phyloP scores from a whole-genome alignment of 257 asterid genomes.

The Phtheirospermum japonicum region DNA sequence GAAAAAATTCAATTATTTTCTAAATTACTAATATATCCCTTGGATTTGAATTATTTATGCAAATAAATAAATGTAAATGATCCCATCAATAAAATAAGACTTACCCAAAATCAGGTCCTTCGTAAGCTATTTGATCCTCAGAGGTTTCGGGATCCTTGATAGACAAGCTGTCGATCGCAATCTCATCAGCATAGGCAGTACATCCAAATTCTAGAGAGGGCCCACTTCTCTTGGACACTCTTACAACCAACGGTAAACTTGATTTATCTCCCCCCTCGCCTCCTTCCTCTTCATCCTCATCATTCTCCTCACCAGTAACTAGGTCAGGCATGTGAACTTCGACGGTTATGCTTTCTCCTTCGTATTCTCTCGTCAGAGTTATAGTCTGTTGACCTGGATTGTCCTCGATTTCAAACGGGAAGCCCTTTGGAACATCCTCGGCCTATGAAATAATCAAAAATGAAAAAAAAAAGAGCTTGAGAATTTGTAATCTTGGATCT shows the following conservation, averaged over 20 bases:
- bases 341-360: slow-evolving; percentile 61
- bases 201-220: slow-evolving; percentile 69
- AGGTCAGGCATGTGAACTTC: slow-evolving; percentile 81
- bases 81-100: slow-evolving; percentile 24
- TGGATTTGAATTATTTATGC: too few relatives aligned
- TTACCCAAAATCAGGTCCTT: slow-evolving; percentile 85
- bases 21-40: too few relatives aligned
- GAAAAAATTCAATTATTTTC: too few relatives aligned
- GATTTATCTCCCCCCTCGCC: slow-evolving; percentile 32
- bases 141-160: slow-evolving; percentile 47
- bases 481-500: too few relatives aligned
- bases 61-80: too few relatives aligned
- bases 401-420: slow-evolving; percentile 77
- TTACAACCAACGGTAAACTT: slow-evolving; percentile 60
- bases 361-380: slow-evolving; percentile 55
- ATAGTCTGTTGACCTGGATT: slow-evolving; percentile 61
- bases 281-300: slow-evolving; percentile 34
- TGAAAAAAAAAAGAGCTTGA: neutral
- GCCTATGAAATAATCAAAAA: slow-evolving; percentile 31
- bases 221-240: slow-evolving; percentile 58
- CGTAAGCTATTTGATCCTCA: slow-evolving; percentile 77
- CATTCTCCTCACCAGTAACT: slow-evolving; percentile 46
- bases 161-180: slow-evolving; percentile 56
- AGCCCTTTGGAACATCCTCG: slow-evolving; percentile 50
- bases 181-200: slow-evolving; percentile 71